These are phyloP conservation scores for Claviceps sp. DNA, from an alignment of 2,329 filamentous ascomycete species.

Conservation along the genomic window DNA sequence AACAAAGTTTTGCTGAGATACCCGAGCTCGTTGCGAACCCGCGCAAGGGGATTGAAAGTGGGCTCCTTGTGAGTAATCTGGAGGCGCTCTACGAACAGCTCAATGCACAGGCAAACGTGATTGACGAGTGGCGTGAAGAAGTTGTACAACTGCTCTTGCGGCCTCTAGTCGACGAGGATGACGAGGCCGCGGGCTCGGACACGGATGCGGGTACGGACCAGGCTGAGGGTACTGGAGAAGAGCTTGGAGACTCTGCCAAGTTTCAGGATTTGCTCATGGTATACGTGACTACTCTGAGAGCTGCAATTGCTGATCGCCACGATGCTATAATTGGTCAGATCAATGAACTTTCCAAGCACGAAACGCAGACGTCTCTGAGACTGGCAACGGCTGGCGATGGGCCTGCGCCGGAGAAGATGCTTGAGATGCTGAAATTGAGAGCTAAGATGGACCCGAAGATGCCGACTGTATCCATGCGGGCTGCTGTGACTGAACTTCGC, in stretches of 20 bases:
- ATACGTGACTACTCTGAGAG: conserved; percentile 67
- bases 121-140: conserved; percentile 63
- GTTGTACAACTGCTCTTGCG: conserved; percentile 59
- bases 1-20: conserved; percentile 47
- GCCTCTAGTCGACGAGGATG: conserved; percentile 73
- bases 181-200: conserved; percentile 59
- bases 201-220: conserved; percentile 56
- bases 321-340: conserved; percentile 62
- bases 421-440: conserved; percentile 38
- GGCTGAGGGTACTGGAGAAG: conserved; percentile 71
- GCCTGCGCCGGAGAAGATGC: conserved; percentile 51
- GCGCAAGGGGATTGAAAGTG: conserved; percentile 58
- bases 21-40: conserved; percentile 40
- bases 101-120: conserved; percentile 56
- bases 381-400: conserved; percentile 52
- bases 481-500: conserved; percentile 56
- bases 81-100: conserved; percentile 51
- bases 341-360: conserved; percentile 64
- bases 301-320: conserved; percentile 65
- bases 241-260: conserved; percentile 78
- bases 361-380: conserved; percentile 48
- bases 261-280: conserved; percentile 81
- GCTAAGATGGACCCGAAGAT: conserved; percentile 32
- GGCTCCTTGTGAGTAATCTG: conserved; percentile 50
- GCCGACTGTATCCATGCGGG: conserved; percentile 52